Conservation (phyloP, 2,329 filamentous ascomycete species). For the Pyrenophora seminiperda region DNA sequence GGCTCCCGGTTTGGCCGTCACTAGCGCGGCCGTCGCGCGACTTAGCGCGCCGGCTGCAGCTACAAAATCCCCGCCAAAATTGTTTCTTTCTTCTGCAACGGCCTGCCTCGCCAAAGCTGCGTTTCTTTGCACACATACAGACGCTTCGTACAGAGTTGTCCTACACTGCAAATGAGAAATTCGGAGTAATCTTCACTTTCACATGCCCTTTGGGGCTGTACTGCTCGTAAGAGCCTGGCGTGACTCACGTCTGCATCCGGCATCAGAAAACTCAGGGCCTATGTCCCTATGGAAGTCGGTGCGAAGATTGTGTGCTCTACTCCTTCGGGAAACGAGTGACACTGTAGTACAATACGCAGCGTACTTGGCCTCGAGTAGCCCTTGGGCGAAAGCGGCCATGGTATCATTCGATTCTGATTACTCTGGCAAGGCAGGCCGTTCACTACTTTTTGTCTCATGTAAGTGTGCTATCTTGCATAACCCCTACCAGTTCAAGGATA, state of each 20-base stretch:
- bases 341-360: conserved; percentile 98
- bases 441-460: conserved; percentile 60
- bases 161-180: conserved; percentile 87
- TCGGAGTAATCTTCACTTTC: conserved; percentile 90
- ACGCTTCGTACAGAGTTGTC: conserved; percentile 46
- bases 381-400: conserved; percentile 49
- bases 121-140: conserved; percentile 91
- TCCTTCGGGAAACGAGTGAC: conserved; percentile 54
- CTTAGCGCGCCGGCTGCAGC: too few relatives aligned
- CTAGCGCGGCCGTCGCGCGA: conserved; percentile 29
- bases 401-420: conserved; percentile 93
- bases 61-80: conserved; percentile 45
- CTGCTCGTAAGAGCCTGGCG: conserved; percentile 88
- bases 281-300: conserved; percentile 84
- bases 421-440: conserved; percentile 80
- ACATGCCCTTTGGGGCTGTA: conserved; percentile 50
- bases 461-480: conserved; percentile 42
- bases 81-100: conserved; percentile 61
- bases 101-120: conserved; percentile 88
- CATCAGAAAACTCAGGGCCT: conserved; percentile 86
- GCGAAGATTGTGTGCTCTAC: conserved; percentile 87
- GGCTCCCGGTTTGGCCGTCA: conserved; percentile 15
- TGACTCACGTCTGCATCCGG: conserved; percentile 81
- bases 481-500: conserved; percentile 40
- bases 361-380: conserved; percentile 59